phyloP scores from a whole-genome alignment of 176 grass and related monocot genomes.

The Miscanthus lutarioriparius region DNA sequence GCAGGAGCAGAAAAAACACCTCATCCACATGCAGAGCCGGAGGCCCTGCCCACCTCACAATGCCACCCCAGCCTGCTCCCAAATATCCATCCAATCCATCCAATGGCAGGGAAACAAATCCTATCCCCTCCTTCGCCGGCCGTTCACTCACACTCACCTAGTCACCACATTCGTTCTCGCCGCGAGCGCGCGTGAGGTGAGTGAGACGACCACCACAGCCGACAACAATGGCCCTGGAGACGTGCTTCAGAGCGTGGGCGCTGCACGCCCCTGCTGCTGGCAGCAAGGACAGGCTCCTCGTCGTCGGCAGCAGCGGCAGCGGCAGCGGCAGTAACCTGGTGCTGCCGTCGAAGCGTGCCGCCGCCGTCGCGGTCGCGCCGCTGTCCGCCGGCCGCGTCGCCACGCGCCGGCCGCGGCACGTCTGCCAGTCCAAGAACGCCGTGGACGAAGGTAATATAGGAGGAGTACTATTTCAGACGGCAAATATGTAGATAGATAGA shows the following conservation, averaged over 20 bases:
- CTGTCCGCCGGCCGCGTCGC: neutral
- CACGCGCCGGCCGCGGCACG: constrained; percentile 38
- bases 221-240: constrained; percentile 68
- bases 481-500: no score
- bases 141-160: neutral
- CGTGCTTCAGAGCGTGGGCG: constrained; percentile 75
- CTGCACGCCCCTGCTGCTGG: constrained; percentile 40
- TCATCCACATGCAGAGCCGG: constrained; percentile 43
- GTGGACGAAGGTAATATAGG: constrained; percentile 72
- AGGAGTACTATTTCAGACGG: neutral
- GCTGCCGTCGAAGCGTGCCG: constrained; percentile 19
- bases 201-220: no score
- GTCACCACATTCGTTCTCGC: neutral
- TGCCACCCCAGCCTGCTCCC: constrained; percentile 21
- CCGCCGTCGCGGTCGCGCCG: neutral
- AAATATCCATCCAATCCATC: constrained; percentile 35
- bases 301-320: constrained; percentile 16
- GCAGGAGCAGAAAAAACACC: constrained; percentile 25
- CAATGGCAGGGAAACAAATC: constrained; percentile 33
- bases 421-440: constrained; percentile 67
- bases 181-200: no score
- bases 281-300: constrained; percentile 35
- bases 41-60: constrained; percentile 47
- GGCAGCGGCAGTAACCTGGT: neutral
- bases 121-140: constrained; percentile 34